Evolutionary conservation across 345 rosid species (phyloP).

Genomic region (Barbarea vulgaris): DNA sequence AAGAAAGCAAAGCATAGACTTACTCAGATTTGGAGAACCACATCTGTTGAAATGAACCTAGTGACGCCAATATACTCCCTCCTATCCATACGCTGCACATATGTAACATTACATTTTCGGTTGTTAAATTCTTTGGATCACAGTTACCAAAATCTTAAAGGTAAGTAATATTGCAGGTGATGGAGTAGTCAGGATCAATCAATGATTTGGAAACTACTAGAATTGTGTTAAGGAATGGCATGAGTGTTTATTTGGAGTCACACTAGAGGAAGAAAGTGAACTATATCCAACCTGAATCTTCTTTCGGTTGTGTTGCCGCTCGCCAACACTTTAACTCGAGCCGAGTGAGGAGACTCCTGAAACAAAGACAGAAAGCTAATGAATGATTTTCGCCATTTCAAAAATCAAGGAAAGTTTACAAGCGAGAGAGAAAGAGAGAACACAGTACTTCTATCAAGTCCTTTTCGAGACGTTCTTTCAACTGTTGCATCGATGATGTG

Average conservation of each 20-base stretch:
- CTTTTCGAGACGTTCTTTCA: conserved; percentile 98
- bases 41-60: conserved; percentile 99
- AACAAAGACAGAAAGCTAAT: conserved; percentile 31
- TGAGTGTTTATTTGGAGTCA: neutral
- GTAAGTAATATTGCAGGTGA: neutral
- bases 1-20: conserved; percentile 13
- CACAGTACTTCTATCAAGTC: conserved; percentile 83
- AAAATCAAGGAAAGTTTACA: neutral
- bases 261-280: conserved; percentile 11
- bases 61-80: conserved; percentile 97
- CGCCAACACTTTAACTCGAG: conserved; percentile 93
- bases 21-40: conserved; percentile 78
- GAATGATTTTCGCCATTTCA: neutral
- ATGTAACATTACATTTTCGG: neutral
- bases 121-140: neutral
- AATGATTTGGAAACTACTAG: neutral
- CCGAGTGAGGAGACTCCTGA: conserved; percentile 98
- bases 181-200: neutral
- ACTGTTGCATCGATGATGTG: conserved; percentile 97
- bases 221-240: neutral
- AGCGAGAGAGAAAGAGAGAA: conserved; percentile 2
- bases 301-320: conserved; percentile 89
- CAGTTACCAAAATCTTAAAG: neutral
- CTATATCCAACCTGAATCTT: conserved; percentile 76
- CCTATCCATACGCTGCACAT: conserved; percentile 96